phyloP scores from a whole-genome alignment of 2,329 filamentous ascomycete genomes.

The Colletotrichum sp. region DNA sequence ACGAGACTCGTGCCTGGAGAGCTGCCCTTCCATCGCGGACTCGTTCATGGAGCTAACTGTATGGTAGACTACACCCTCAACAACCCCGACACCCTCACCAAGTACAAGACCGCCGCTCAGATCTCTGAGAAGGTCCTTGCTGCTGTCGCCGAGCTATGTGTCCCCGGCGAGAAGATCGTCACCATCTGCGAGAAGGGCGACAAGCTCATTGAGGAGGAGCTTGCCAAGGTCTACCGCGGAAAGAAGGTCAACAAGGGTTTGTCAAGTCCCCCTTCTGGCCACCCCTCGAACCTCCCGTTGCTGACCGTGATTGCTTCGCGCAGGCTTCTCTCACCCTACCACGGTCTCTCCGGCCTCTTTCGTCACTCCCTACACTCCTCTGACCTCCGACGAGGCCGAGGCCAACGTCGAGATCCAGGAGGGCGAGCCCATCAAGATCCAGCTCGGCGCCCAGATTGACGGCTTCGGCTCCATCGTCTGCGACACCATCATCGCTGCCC shows the following conservation, averaged over 20 bases:
- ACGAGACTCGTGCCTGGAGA: slow-evolving; percentile 1
- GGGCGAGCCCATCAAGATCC: slow-evolving; percentile 92
- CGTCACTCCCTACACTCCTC: slow-evolving; percentile 95
- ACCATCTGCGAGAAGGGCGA: slow-evolving; percentile 96
- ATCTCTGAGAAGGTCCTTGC: slow-evolving; percentile 97
- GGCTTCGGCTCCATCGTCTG: slow-evolving; percentile 97
- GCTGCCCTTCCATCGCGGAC: not conserved
- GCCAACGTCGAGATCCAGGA: slow-evolving; percentile 80
- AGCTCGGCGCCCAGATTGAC: slow-evolving; percentile 98
- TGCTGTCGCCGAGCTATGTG: slow-evolving; percentile 75
- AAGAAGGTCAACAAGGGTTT: slow-evolving; percentile 94
- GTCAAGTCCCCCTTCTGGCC: slow-evolving; percentile 28
- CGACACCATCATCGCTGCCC: slow-evolving; percentile 81
- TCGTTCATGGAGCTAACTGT: not conserved
- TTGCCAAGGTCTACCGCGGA: slow-evolving; percentile 95
- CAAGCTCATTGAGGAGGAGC: slow-evolving; percentile 91
- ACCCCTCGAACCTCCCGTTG: slow-evolving; percentile 10
- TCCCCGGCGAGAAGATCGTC: slow-evolving; percentile 90
- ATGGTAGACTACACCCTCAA: slow-evolving; percentile 81
- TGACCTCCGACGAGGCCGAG: slow-evolving; percentile 86
- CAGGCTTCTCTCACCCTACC: slow-evolving; percentile 90
- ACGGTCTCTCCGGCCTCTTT: slow-evolving; percentile 94
- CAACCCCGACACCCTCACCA: slow-evolving; percentile 94
- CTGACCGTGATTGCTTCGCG: not conserved
- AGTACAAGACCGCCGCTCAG: slow-evolving; percentile 96